These are phyloP conservation scores for Backusella luteola DNA, from an alignment of 192 early-diverging fungal genomes.

Conservation along the genomic window DNA sequence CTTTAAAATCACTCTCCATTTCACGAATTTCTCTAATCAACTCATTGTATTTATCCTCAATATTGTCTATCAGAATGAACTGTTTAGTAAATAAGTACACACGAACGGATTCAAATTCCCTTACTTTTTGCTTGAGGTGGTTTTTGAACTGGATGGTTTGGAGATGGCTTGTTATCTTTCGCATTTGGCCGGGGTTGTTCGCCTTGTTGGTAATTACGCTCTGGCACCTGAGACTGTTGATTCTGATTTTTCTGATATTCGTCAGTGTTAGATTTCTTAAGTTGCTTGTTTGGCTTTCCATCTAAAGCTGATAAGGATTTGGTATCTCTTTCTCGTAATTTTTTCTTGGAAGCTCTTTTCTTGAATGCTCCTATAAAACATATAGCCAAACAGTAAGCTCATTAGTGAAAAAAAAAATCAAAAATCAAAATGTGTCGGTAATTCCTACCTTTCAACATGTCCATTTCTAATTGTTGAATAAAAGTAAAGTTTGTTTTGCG, in stretches of 20 bases:
- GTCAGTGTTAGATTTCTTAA: background rate
- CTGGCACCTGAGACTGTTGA: background rate
- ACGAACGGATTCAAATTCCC: background rate
- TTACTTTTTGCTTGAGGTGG: background rate
- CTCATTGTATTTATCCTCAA: background rate
- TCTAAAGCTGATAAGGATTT: background rate
- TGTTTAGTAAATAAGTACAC: background rate
- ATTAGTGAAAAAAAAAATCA: background rate
- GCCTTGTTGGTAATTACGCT: background rate
- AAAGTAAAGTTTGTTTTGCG: background rate
- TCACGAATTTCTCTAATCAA: background rate
- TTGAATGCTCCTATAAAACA: background rate
- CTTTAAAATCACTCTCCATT: background rate
- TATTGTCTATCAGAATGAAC: background rate
- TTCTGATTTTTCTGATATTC: background rate
- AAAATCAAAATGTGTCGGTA: background rate
- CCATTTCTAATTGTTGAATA: background rate
- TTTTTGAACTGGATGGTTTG: background rate
- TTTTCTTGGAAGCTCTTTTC: too few relatives aligned
- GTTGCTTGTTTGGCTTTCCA: too few relatives aligned
- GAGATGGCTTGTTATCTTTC: background rate
- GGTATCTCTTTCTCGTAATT: background rate
- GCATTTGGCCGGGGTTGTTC: background rate
- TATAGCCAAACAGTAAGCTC: background rate
- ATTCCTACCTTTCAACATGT: background rate